Percentiles rank a stretch among this genome's conserved stretches.
Conservation (phyloP, 2,329 filamentous ascomycete genomes). For the Beauveria sp. region DNA sequence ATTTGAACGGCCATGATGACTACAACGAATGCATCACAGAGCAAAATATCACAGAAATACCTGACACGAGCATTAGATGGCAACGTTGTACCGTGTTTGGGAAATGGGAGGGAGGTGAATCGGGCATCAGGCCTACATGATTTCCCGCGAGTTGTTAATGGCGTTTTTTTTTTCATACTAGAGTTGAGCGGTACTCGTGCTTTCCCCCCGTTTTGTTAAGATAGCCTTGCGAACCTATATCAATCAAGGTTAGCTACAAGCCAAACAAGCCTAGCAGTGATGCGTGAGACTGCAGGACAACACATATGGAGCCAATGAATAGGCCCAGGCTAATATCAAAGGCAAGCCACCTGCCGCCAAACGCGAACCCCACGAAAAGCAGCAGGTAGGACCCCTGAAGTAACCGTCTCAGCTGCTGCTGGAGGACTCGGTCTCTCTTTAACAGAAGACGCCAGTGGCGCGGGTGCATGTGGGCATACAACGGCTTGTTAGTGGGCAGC, state of each 20-base stretch:
- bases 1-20: conserved; percentile 7
- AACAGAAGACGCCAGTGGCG: not conserved
- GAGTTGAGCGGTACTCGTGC: not conserved
- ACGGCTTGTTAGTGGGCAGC: conserved; percentile 10
- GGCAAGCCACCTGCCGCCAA: not conserved
- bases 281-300: not conserved
- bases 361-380: not conserved
- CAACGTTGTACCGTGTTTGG: conserved; percentile 8
- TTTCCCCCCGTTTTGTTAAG: not conserved
- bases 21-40: conserved; percentile 12
- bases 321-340: no score
- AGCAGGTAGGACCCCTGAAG: not conserved
- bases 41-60: conserved; percentile 11
- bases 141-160: conserved; percentile 1
- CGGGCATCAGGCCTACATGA: not conserved
- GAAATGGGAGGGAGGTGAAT: conserved; percentile 2
- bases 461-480: conserved; percentile 10
- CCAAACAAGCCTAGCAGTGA: not conserved
- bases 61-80: conserved; percentile 1
- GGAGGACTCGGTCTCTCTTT: conserved; percentile 3
- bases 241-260: not conserved
- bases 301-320: not conserved
- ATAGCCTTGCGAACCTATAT: not conserved
- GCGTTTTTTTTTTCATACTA: not conserved
- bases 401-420: not conserved